Conservation (phyloP, 108 stramenopile species). For the Schizochytrium sp. region DNA sequence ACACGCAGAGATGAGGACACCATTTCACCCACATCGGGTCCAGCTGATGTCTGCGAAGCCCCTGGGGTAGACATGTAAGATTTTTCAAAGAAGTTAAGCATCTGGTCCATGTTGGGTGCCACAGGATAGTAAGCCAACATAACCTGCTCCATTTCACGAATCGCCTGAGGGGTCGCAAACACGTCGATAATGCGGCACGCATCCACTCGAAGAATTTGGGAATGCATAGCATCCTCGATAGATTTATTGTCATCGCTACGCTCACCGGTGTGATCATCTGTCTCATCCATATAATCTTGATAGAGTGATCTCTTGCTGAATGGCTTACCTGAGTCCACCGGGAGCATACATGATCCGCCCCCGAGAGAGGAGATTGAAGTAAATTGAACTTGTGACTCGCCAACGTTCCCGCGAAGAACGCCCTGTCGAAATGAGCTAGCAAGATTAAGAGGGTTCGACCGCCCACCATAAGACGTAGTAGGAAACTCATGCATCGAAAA, state of each 20-base stretch:
- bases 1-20: not conserved
- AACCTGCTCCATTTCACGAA: not conserved
- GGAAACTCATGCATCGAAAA: slow-evolving; percentile 41
- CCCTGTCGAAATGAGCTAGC: slow-evolving; percentile 28
- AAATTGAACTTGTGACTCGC: slow-evolving; percentile 6
- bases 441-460: not conserved
- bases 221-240: slow-evolving; percentile 18
- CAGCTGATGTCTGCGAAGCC: not conserved
- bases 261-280: not conserved
- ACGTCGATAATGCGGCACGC: slow-evolving; percentile 25
- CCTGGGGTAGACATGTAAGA: not conserved
- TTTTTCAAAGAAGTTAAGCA: slow-evolving; percentile 56
- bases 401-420: not conserved
- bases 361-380: slow-evolving; percentile 9
- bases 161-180: slow-evolving; percentile 47
- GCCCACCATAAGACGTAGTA: too few species aligned
- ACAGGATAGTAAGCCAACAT: slow-evolving; percentile 48
- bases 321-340: not conserved
- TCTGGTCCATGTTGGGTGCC: slow-evolving; percentile 43
- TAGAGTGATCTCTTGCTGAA: not conserved
- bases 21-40: not conserved
- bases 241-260: not conserved
- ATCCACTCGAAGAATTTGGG: not conserved
- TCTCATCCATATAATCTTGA: not conserved
- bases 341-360: not conserved